Conservation (phyloP, 2,329 filamentous ascomycete species). For the Tolypocladium nubicola region DNA sequence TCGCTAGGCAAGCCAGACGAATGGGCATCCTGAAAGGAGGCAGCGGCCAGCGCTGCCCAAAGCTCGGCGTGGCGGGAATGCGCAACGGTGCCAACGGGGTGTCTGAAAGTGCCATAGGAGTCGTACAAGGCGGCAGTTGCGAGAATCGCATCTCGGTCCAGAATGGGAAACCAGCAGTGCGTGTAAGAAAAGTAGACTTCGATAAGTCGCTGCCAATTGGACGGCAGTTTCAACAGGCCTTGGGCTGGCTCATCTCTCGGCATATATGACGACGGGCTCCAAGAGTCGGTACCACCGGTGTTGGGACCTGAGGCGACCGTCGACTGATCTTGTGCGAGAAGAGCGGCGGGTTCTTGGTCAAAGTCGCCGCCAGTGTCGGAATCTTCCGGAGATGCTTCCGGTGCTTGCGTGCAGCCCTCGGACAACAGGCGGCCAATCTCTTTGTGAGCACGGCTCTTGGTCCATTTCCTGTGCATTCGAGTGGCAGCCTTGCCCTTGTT, state of each 20-base stretch:
- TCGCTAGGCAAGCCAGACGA: constrained; percentile 6
- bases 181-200: constrained; percentile 68
- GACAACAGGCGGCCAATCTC: constrained; percentile 54
- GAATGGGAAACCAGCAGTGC: constrained; percentile 66
- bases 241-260: neutral
- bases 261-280: neutral
- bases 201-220: constrained; percentile 48
- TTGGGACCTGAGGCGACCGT: neutral
- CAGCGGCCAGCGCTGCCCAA: constrained; percentile 49
- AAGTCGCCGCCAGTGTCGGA: constrained; percentile 15
- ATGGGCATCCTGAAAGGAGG: constrained; percentile 39
- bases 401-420: constrained; percentile 20
- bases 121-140: constrained; percentile 33
- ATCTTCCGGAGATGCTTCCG: constrained; percentile 24
- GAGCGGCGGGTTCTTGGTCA: neutral
- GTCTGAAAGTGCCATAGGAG: constrained; percentile 17
- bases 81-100: constrained; percentile 20
- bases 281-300: neutral
- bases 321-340: neutral
- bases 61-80: constrained; percentile 38
- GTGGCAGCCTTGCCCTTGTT: constrained; percentile 44
- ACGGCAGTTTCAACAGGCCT: constrained; percentile 26
- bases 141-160: constrained; percentile 54
- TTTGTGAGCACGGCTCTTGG: constrained; percentile 48
- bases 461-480: constrained; percentile 51